These are phyloP conservation scores for Solanum pinnatisectum DNA, from an alignment of 257 asterid genomes.

Conservation along the genomic window DNA sequence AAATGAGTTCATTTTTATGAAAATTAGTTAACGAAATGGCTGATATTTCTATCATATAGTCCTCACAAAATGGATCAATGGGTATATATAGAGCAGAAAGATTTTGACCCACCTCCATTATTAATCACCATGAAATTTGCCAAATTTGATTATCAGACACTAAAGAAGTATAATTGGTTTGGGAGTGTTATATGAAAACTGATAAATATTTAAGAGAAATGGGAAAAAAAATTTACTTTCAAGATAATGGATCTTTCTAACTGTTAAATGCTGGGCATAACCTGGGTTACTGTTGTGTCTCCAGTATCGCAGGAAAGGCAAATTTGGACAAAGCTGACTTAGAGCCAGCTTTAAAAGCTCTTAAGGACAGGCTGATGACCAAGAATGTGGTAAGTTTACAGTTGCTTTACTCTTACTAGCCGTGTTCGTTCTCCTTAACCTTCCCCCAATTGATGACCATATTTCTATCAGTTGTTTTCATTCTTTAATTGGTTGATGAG, in stretches of 20 bases:
- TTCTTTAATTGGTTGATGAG: background rate
- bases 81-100: background rate
- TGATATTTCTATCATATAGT: background rate
- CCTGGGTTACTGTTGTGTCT: background rate
- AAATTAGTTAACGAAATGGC: background rate
- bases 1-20: background rate
- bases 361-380: constrained; percentile 95
- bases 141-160: background rate
- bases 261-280: background rate
- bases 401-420: background rate
- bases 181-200: background rate
- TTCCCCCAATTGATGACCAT: background rate
- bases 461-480: background rate
- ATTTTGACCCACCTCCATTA: background rate
- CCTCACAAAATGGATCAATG: background rate
- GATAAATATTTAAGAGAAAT: background rate
- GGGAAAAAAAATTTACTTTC: background rate
- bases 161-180: background rate
- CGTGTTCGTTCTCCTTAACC: background rate
- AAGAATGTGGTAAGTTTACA: constrained; percentile 84
- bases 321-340: constrained; percentile 82
- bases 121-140: background rate
- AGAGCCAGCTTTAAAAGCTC: constrained; percentile 91
- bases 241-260: background rate
- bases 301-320: constrained; percentile 88